A percentile compares a stretch with the other conserved stretches of the same genome.
These are phyloP conservation scores for Ascosphaera acerosa DNA, from an alignment of 2,329 filamentous ascomycete species.

Conservation along the genomic window DNA sequence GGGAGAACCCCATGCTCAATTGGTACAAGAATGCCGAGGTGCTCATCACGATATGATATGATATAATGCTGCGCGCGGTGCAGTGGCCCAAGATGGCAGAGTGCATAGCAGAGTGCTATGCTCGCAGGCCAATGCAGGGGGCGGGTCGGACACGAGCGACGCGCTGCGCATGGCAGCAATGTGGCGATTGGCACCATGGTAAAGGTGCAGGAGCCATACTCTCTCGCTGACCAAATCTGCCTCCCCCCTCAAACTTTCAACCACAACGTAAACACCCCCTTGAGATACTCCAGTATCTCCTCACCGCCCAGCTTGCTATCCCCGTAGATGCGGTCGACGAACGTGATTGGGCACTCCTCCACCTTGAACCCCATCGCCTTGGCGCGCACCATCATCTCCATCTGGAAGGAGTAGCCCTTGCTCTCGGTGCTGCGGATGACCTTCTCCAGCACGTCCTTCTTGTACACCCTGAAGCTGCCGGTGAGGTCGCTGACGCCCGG, in stretches of 20 bases:
- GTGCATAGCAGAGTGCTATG: no score
- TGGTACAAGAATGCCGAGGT: conserved; percentile 96
- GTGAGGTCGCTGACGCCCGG: conserved; percentile 92
- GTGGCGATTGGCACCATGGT: no score
- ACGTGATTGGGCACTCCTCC: conserved; percentile 84
- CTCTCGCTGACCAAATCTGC: background rate
- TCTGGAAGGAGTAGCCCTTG: conserved; percentile 97
- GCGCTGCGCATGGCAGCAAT: no score
- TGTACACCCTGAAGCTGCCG: conserved; percentile 84
- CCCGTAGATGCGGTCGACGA: conserved; percentile 86
- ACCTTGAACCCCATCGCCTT: conserved; percentile 91
- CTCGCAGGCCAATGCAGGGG: no score
- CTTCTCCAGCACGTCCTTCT: conserved; percentile 67
- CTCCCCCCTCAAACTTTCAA: conserved; percentile 35
- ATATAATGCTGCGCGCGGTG: no score
- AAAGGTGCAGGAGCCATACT: no score
- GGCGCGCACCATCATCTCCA: conserved; percentile 97
- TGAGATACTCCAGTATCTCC: conserved; percentile 92
- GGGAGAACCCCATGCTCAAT: conserved; percentile 73
- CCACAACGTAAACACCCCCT: conserved; percentile 57
- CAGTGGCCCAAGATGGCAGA: no score
- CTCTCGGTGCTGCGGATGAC: conserved; percentile 78
- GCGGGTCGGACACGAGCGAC: no score
- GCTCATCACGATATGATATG: conserved; percentile 49
- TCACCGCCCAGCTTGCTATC: conserved; percentile 85